phyloP scores from a whole-genome alignment of 1,284 basidiomycete species.

The Trichosporon sp. region DNA sequence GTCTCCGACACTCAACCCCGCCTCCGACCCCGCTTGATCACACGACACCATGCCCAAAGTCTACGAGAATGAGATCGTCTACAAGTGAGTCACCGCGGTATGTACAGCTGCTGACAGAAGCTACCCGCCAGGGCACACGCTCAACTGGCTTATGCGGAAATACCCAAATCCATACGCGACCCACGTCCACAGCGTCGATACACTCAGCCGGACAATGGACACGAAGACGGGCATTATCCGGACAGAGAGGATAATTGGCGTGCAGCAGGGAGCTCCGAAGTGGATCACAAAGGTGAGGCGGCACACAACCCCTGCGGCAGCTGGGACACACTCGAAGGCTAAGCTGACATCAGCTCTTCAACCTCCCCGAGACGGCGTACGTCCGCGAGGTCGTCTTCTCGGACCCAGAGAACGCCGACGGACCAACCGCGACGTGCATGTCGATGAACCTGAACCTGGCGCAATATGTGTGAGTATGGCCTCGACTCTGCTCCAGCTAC shows the following conservation, averaged over 20 bases:
- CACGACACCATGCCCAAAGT: conserved; percentile 17
- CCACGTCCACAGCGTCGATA: conserved; percentile 87
- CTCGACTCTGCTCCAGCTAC: background rate
- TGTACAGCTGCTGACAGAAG: conserved; percentile 47
- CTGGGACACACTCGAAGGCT: background rate
- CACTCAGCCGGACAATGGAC: conserved; percentile 75
- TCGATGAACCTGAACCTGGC: conserved; percentile 85
- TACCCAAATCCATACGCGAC: conserved; percentile 90
- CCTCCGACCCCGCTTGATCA: background rate
- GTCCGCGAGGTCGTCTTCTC: conserved; percentile 90
- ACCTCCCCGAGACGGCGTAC: conserved; percentile 69
- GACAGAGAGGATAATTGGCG: conserved; percentile 53
- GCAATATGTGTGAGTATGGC: conserved; percentile 52
- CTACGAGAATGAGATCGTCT: conserved; percentile 24
- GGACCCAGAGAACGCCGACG: conserved; percentile 59
- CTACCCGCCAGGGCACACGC: conserved; percentile 77
- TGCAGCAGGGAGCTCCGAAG: conserved; percentile 47
- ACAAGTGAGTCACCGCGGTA: conserved; percentile 4
- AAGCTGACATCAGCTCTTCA: conserved; percentile 30
- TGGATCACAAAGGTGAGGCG: conserved; percentile 47
- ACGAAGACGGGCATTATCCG: conserved; percentile 77
- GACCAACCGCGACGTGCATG: conserved; percentile 64
- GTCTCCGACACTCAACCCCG: background rate
- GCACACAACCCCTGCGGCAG: background rate
- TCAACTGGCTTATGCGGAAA: conserved; percentile 87